Percentiles rank a stretch among this genome's conserved stretches.
These are phyloP conservation scores for Ballota nigra DNA, from an alignment of 257 asterid species.

Conservation along the genomic window DNA sequence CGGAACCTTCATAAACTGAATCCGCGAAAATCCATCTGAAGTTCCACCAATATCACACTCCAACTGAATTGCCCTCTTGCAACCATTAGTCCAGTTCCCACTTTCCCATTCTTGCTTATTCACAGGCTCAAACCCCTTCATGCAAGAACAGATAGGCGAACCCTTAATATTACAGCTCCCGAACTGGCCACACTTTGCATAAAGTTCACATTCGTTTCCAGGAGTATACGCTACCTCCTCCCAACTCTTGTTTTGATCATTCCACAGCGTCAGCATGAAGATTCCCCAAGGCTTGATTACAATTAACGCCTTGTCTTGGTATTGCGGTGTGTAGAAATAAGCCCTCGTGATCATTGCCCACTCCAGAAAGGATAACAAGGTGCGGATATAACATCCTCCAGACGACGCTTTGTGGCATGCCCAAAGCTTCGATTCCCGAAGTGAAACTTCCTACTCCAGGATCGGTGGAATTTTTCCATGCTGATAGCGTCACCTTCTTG, in stretches of 20 bases:
- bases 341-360: background rate
- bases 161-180: slow-evolving; percentile 27
- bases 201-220: slow-evolving; percentile 7
- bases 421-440: slow-evolving; percentile 23
- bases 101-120: slow-evolving; percentile 27
- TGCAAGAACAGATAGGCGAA: slow-evolving; percentile 34
- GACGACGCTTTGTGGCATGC: slow-evolving; percentile 30
- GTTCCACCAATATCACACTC: slow-evolving; percentile 18
- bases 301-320: background rate
- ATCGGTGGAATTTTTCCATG: slow-evolving; percentile 42
- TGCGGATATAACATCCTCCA: slow-evolving; percentile 38
- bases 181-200: slow-evolving; percentile 36
- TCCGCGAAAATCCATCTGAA: slow-evolving; percentile 27
- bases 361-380: slow-evolving; percentile 25
- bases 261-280: background rate
- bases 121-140: slow-evolving; percentile 38
- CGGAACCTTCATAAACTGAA: slow-evolving; percentile 14
- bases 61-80: slow-evolving; percentile 23
- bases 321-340: background rate
- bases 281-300: slow-evolving; percentile 5
- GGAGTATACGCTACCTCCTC: background rate
- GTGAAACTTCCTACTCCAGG: slow-evolving; percentile 38
- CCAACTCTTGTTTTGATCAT: slow-evolving; percentile 11
- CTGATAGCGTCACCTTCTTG: slow-evolving; percentile 16
- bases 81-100: slow-evolving; percentile 39